phyloP scores from a whole-genome alignment of 2,329 filamentous ascomycete species.

The Apiospora saccharicola region DNA sequence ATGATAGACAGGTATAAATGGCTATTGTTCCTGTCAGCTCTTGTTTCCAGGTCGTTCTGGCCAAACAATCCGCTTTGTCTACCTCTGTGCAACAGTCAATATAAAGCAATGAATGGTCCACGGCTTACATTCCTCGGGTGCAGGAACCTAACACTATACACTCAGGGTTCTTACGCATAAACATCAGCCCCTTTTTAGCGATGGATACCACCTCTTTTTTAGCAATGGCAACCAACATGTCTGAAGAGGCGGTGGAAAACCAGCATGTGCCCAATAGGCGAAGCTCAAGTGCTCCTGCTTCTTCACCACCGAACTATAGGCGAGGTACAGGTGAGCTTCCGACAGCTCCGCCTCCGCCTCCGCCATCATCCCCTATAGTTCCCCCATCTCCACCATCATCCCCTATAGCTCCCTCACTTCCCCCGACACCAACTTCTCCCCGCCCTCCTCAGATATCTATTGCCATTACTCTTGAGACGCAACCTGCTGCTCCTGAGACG shows the following conservation, averaged over 20 bases:
- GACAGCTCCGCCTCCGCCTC: background rate
- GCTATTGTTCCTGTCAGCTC: background rate
- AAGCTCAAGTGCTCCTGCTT: background rate
- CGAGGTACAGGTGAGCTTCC: background rate
- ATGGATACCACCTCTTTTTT: no score
- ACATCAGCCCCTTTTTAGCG: background rate
- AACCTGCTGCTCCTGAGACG: background rate
- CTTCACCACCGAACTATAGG: background rate
- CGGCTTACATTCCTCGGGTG: background rate
- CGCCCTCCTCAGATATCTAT: background rate
- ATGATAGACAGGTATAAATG: background rate
- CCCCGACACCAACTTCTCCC: background rate
- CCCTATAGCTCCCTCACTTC: background rate
- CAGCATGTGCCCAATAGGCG: background rate
- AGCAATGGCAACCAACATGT: conserved; percentile 21
- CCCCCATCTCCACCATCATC: background rate
- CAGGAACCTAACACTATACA: background rate
- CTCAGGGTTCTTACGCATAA: background rate
- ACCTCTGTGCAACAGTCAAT: background rate
- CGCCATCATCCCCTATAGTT: background rate
- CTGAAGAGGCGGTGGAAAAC: background rate
- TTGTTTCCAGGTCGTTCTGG: background rate
- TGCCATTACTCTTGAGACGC: background rate
- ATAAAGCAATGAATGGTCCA: background rate
- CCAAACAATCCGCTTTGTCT: background rate